Conservation (phyloP, 2,329 filamentous ascomycete species). For the Trichoderma harzianum region DNA sequence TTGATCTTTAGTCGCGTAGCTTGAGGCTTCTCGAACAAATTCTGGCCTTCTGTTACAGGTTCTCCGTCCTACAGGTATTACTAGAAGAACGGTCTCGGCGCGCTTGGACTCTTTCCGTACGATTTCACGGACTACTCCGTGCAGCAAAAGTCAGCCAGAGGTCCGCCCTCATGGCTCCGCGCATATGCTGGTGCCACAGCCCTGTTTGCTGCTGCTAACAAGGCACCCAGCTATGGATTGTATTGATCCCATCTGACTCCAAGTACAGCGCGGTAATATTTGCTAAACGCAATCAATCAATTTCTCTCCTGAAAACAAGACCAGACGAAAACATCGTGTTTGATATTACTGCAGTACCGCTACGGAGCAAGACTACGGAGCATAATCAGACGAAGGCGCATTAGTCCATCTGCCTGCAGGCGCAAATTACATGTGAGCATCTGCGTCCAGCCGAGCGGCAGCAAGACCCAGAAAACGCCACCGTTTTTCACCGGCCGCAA, state of each 20-base stretch:
- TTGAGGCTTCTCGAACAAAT: conserved; percentile 13
- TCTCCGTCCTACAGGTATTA: neutral
- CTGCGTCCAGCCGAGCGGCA: conserved; percentile 4
- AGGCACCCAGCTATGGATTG: neutral
- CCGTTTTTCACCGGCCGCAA: neutral
- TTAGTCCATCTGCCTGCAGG: conserved; percentile 4
- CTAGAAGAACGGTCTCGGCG: neutral
- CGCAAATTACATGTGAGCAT: conserved; percentile 4
- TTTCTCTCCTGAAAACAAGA: neutral
- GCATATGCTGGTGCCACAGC: neutral
- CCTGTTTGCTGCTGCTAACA: neutral
- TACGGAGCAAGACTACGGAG: neutral
- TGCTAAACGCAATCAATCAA: neutral
- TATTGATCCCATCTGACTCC: neutral
- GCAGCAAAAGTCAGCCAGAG: neutral
- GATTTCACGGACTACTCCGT: conserved; percentile 7
- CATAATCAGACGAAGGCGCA: neutral
- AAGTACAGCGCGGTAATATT: neutral
- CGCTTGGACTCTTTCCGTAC: neutral
- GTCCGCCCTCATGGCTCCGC: neutral
- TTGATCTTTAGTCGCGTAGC: neutral
- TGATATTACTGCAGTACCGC: neutral
- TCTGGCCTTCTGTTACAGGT: neutral
- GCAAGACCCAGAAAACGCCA: neutral
- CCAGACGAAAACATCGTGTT: neutral